Base-by-base conservation (phyloP, 225 moss, liverwort and hornwort species). In the Bryoerythrophyllum caledonicum region DNA sequence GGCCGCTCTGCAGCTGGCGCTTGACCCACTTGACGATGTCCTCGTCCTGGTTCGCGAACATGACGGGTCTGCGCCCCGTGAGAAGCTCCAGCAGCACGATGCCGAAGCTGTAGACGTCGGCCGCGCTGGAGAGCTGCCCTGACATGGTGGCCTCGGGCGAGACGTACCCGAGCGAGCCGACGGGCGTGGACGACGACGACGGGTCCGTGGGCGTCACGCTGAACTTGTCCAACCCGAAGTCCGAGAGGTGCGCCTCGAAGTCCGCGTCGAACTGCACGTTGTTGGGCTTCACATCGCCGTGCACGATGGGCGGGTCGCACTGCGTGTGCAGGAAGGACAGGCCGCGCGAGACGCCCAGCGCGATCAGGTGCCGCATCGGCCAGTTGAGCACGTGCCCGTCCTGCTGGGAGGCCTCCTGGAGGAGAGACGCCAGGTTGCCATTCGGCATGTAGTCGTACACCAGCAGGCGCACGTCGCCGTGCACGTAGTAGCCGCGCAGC, bases 11-110 rank as follows among this genome's bases (percentile, higher is more conserved):
- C 19, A 97, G 82, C 85, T 94, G 92, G 68, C 96, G 80, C 82
- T 97, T 97, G 37, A 97, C 96, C 94, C 94, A 97, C 78, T 97
- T 94, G 26, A 97, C 94, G 12, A 97, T 97, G 26, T 97, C 92
- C 74, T 97, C 92, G 1, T 92, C 92, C 76, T 91, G 92, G 20
- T 82, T 81, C 9, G 91, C 78, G 30, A 97, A 97, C 80, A 97
- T 90, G 10, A 94, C 91, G 0, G 96, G 96, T 24, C 90, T 81
- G 44, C 91, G 81, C 7, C 96, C 94, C 15, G 96, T 97, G 0
- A 97, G 84, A 3, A 97, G 86, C 73, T 97, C 96, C 73, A 97
- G 87, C 63, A 97, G 68, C 58, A 97, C 96, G 16, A 97, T 91
- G 37, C 96, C 94, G 76, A 97, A 97, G 73, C 92, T 94, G 86